A percentile compares a stretch with the other conserved stretches of the same genome.
Evolutionary conservation across 106 monocot species (phyloP).

Genomic region (Dactylorhiza incarnata): DNA sequence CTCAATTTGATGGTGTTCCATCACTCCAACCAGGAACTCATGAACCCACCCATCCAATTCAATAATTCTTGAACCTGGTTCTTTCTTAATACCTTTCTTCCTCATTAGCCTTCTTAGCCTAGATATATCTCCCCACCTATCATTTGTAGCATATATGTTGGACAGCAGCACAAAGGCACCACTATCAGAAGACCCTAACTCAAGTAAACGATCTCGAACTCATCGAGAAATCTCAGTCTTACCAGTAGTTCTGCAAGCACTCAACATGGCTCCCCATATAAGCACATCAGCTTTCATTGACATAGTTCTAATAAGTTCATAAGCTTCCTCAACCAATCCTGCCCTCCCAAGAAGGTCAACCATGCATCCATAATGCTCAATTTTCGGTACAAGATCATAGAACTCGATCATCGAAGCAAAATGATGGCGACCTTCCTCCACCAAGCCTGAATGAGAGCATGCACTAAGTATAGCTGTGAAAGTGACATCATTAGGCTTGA

Average conservation of each 20-base stretch:
- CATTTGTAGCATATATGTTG: constrained; percentile 64
- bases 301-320: constrained; percentile 49
- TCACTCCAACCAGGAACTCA: constrained; percentile 50
- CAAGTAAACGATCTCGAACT: constrained; percentile 41
- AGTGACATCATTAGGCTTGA: constrained; percentile 47
- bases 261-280: constrained; percentile 58
- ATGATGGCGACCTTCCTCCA: constrained; percentile 35
- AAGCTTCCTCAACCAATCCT: constrained; percentile 52
- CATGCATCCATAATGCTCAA: constrained; percentile 43
- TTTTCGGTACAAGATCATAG: not conserved
- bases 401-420: constrained; percentile 15
- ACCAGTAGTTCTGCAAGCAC: constrained; percentile 46
- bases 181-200: constrained; percentile 46
- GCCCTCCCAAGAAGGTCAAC: constrained; percentile 67
- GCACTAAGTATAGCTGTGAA: constrained; percentile 65
- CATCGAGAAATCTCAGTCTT: constrained; percentile 55
- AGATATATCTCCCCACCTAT: constrained; percentile 55
- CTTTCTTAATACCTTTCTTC: constrained; percentile 44
- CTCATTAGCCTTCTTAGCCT: constrained; percentile 56
- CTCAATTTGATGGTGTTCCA: constrained; percentile 15
- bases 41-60: constrained; percentile 34
- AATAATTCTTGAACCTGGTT: constrained; percentile 55
- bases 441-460: constrained; percentile 46
- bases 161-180: constrained; percentile 64
- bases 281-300: constrained; percentile 46